These are phyloP conservation scores for Chaetomiaceae sp. DNA, from an alignment of 2,329 filamentous ascomycete genomes.

Conservation along the genomic window DNA sequence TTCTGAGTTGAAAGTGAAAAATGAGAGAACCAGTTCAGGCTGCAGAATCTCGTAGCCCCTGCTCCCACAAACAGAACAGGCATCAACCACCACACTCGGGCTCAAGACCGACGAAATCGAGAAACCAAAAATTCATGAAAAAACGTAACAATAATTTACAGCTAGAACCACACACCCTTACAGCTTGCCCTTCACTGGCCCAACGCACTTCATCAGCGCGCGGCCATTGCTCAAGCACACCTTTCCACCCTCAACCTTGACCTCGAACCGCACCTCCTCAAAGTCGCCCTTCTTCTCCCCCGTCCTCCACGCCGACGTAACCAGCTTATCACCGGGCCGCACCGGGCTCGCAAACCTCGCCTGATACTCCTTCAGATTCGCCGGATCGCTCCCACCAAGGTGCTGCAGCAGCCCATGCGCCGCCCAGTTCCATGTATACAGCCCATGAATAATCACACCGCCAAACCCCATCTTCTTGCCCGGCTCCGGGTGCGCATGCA, in stretches of 20 bases:
- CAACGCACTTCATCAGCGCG: slow-evolving; percentile 66
- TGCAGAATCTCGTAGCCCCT: not conserved
- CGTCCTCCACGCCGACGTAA: slow-evolving; percentile 76
- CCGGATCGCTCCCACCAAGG: slow-evolving; percentile 71
- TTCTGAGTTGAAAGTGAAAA: not conserved
- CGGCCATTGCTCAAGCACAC: slow-evolving; percentile 83
- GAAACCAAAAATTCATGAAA: not conserved
- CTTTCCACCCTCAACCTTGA: slow-evolving; percentile 74
- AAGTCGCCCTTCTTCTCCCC: slow-evolving; percentile 64
- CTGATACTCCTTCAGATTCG: slow-evolving; percentile 83
- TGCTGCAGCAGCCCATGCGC: slow-evolving; percentile 68
- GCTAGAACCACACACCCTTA: not conserved
- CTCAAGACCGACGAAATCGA: too few species aligned
- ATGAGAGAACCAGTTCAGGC: not conserved
- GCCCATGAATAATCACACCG: slow-evolving; percentile 81
- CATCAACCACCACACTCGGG: too few species aligned
- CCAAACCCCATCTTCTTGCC: slow-evolving; percentile 88
- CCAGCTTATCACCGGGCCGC: slow-evolving; percentile 74
- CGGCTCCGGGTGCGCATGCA: slow-evolving; percentile 82
- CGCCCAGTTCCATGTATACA: slow-evolving; percentile 81
- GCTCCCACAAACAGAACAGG: not conserved
- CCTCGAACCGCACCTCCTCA: slow-evolving; percentile 80
- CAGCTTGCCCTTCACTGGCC: slow-evolving; percentile 56
- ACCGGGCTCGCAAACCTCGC: slow-evolving; percentile 84
- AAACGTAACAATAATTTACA: not conserved